Base-by-base conservation (phyloP, 345 rosid genomes). In the Populus tremula region DNA sequence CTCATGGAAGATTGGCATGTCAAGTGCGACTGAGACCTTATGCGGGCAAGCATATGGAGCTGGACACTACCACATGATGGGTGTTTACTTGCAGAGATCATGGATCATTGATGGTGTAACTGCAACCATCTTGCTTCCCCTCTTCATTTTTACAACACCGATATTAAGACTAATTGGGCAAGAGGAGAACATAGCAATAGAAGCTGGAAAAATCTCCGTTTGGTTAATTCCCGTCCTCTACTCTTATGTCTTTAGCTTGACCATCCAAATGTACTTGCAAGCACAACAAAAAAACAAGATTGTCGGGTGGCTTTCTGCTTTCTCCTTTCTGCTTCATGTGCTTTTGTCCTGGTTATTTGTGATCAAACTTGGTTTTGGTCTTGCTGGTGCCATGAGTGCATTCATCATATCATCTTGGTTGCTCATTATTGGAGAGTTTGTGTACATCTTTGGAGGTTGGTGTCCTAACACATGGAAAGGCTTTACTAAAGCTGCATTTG, bases 391-490 rank as follows among this genome's bases (percentile, higher is more conserved):
- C 43, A 83, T 87, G 86, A n/a, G 72, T 12, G 82, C 87, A 0
- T 65, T 87, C 81, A 83, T 61, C 7, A 54, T 80, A 8, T 71
- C 84, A 1, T 27, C 49, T 36, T 87, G 88, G 90, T 53, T 76
- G 5, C 16, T 62, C 10, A 54, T 81, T 1, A 64, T 82, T 2
- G 82, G 82, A 33, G 62, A 43, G 35, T 63, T 85, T 47, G 76
- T 78, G 47, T 91, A 88, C 62, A 39, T 87, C 17, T 85, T 89
- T 23, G 88, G 94, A 1, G 92, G 94, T 9, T 87, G 94, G 93
- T 92, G 97, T 76, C 87, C 90, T 5, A 8, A 82, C 11, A 88
- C 93, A 11, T 89, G 97, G 94, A 88, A 77, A n/a, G 94, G 97
- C 1, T 88, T 92, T 73, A 78, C 84, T 23, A 39, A n/a, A 36